A percentile compares a stretch with the other conserved stretches of the same genome.
Conservation (phyloP, 345 rosid species). For the Rhodamnia argentea region DNA sequence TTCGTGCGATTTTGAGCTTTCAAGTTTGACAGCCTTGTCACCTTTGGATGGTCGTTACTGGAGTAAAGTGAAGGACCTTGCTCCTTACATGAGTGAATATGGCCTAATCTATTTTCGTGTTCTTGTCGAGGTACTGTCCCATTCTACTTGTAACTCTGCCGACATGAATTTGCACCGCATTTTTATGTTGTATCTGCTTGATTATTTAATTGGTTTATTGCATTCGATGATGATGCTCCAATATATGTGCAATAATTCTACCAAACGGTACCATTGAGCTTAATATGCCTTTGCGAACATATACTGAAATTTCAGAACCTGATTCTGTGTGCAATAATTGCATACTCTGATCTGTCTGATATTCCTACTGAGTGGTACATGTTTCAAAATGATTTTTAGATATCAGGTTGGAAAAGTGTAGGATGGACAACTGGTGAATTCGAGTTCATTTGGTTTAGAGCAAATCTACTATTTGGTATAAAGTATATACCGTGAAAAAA, state of each 20-base stretch:
- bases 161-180: neutral
- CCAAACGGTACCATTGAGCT: neutral
- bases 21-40: constrained; percentile 71
- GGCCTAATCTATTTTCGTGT: constrained; percentile 74
- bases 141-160: neutral
- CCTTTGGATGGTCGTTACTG: constrained; percentile 96
- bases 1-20: constrained; percentile 42
- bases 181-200: neutral
- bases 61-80: constrained; percentile 74
- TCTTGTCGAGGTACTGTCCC: constrained; percentile 58
- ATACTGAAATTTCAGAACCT: neutral
- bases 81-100: constrained; percentile 81
- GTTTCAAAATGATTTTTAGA: neutral
- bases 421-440: too few relatives aligned
- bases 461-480: too few relatives aligned
- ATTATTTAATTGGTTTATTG: neutral
- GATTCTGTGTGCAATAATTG: neutral
- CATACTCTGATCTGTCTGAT: neutral
- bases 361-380: neutral
- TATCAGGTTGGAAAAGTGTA: too few relatives aligned
- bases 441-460: too few relatives aligned
- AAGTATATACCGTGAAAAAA: too few relatives aligned
- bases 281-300: neutral
- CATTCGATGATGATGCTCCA: neutral
- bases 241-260: neutral